These are phyloP conservation scores for Helotiales sp. DNA, from an alignment of 2,329 filamentous ascomycete species.

Conservation along the genomic window DNA sequence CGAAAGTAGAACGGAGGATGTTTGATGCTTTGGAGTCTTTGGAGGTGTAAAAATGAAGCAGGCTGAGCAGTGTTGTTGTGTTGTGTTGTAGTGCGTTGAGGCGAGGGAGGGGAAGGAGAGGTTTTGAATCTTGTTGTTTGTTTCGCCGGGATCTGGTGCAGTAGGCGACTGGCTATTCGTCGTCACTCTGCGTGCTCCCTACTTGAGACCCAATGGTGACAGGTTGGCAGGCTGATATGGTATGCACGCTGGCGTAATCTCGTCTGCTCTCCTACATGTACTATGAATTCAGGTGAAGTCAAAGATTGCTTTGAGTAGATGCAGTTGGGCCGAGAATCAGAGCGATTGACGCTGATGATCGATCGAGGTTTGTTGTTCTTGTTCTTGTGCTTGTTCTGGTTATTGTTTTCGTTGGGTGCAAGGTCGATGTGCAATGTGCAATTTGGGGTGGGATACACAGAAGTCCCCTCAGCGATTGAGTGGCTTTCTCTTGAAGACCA, in stretches of 20 bases:
- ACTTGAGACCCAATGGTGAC: constrained; percentile 4
- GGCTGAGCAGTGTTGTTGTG: neutral
- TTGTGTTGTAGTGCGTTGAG: neutral
- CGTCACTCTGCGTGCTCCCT: neutral
- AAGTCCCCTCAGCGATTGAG: constrained; percentile 8
- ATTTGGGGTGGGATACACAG: neutral
- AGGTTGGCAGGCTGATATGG: neutral
- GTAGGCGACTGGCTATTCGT: constrained; percentile 8
- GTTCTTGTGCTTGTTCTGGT: neutral
- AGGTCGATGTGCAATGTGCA: neutral
- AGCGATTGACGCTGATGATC: neutral
- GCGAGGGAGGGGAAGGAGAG: neutral
- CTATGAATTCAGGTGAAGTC: neutral
- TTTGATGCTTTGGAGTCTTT: neutral
- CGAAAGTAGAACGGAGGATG: neutral
- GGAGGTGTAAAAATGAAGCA: neutral
- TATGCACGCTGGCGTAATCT: constrained; percentile 12
- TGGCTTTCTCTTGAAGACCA: constrained; percentile 5
- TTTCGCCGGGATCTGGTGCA: neutral
- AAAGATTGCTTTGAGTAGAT: neutral
- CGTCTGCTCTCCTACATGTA: neutral
- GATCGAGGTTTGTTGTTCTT: neutral
- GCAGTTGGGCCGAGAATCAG: neutral
- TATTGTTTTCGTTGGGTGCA: neutral
- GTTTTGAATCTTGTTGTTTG: constrained; percentile 2